phyloP scores from a whole-genome alignment of 2,329 filamentous ascomycete species.

The Verticillium tricorpus region DNA sequence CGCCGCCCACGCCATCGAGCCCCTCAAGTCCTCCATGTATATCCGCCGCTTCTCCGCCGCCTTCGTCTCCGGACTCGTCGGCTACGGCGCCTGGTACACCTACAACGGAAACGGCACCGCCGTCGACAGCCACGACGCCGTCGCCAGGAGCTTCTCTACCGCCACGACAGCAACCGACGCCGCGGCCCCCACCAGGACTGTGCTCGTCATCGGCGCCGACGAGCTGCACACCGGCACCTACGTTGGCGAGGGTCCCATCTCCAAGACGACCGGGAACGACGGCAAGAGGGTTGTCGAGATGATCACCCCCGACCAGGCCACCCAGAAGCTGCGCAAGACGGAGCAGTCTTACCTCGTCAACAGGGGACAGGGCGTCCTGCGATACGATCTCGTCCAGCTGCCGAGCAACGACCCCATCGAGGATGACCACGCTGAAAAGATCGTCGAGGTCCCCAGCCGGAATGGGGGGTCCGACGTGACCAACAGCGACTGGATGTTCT shows the following conservation, averaged over 20 bases:
- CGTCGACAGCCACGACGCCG: conserved; percentile 28
- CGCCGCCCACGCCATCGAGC: conserved; percentile 34
- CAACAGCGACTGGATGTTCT: conserved; percentile 97
- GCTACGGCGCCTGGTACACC: conserved; percentile 72
- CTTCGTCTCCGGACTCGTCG: conserved; percentile 65
- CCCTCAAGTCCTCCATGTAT: conserved; percentile 70
- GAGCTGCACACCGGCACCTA: conserved; percentile 86
- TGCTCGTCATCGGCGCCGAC: conserved; percentile 84
- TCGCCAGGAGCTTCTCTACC: conserved; percentile 34
- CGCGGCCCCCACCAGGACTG: conserved; percentile 53
- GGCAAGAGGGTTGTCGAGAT: conserved; percentile 89
- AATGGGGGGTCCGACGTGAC: conserved; percentile 31
- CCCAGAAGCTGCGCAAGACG: conserved; percentile 79
- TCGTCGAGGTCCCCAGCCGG: conserved; percentile 76
- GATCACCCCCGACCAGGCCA: conserved; percentile 92
- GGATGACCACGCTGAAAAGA: conserved; percentile 97
- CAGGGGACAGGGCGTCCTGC: conserved; percentile 82
- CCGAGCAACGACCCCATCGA: conserved; percentile 97
- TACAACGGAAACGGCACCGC: conserved; percentile 52
- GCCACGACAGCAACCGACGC: conserved; percentile 23
- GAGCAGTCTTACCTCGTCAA: conserved; percentile 91
- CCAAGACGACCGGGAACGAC: conserved; percentile 81
- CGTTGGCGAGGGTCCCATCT: conserved; percentile 78
- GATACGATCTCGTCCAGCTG: conserved; percentile 92
- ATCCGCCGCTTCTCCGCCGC: conserved; percentile 63